Evolutionary conservation across 2,329 filamentous ascomycete species (phyloP), one percentile per base, ranked within the genome.

Genomic region (Botrytis galanthina): DNA sequence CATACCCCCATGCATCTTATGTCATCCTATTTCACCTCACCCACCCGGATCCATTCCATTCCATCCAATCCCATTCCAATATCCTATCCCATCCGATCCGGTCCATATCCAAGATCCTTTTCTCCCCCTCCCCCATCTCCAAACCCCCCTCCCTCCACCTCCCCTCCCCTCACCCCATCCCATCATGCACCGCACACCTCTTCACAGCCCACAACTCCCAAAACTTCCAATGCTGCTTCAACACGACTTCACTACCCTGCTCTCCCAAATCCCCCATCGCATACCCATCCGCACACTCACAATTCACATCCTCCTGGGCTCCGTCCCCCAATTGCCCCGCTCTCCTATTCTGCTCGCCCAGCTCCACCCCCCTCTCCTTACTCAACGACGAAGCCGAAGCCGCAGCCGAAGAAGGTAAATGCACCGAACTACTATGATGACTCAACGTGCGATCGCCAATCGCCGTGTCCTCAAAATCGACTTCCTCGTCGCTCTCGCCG

Each of bases 171-270:
- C 59, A 39, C 6, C 35, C 6, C 59, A 16, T 37, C 22, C 57
- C 48, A 54, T 73, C 72, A 71, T 73, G 72, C 39, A 71, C 37
- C 0, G 60, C 35, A 66, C 72, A 73, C 51, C 72, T 62, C 60
- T 73, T 73, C 16, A 73, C 59, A 6, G 68, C 68, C 72, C 72
- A 73, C 37, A 71, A 51, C n/a, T 73, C 67, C 72, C 72, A 73
- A 64, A 60, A 71, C 35, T 73, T 73, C 72, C 72, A 73, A 46
- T 62, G 68, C 10, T 59, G 46, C n/a, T 71, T 73, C n/a, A 59
- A 54, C 18, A 73, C 60, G 9, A 48, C 48, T 0, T 71, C 60
- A 9, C 48, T 20, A 2, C 67, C 68, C 26, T 44, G 67, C 35
- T 66, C 60, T 14, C 57, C 32, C 37, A 73, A 44, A 64, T 73